Conservation (phyloP, 2,329 filamentous ascomycete species). For the Calonectria henricotiae region DNA sequence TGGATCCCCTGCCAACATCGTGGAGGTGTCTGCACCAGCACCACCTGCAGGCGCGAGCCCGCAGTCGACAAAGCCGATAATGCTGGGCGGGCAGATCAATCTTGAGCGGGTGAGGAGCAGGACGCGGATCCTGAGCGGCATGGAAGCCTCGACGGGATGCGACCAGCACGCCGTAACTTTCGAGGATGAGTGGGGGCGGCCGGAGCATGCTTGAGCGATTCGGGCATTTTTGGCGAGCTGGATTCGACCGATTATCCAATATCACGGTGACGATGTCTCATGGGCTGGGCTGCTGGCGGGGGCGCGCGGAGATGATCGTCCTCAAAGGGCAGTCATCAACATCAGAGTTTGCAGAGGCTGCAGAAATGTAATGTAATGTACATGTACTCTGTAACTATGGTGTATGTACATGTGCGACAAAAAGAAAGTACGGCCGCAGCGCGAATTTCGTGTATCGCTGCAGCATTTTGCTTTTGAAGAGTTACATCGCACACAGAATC, state of each 20-base stretch:
- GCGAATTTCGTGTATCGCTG: not conserved
- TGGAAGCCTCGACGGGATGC: not conserved
- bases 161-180: not conserved
- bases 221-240: slow-evolving; percentile 21
- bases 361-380: not conserved
- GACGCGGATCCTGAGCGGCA: slow-evolving; percentile 13
- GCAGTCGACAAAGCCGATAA: slow-evolving; percentile 1
- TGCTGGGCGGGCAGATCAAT: slow-evolving; percentile 9
- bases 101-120: slow-evolving; percentile 6
- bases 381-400: not conserved
- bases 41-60: not conserved
- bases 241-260: not conserved
- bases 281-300: not conserved
- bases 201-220: slow-evolving; percentile 21
- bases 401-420: not conserved
- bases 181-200: slow-evolving; percentile 30
- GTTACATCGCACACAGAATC: slow-evolving; percentile 15
- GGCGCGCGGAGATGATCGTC: not conserved
- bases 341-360: slow-evolving; percentile 15
- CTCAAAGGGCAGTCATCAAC: slow-evolving; percentile 10
- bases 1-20: not conserved
- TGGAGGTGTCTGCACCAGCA: too few species aligned
- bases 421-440: not conserved
- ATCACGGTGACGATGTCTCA: not conserved
- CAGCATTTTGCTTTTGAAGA: not conserved